Evolutionary conservation across 108 stramenopile species (phyloP).

Genomic region (Fragilaria crotonensis): DNA sequence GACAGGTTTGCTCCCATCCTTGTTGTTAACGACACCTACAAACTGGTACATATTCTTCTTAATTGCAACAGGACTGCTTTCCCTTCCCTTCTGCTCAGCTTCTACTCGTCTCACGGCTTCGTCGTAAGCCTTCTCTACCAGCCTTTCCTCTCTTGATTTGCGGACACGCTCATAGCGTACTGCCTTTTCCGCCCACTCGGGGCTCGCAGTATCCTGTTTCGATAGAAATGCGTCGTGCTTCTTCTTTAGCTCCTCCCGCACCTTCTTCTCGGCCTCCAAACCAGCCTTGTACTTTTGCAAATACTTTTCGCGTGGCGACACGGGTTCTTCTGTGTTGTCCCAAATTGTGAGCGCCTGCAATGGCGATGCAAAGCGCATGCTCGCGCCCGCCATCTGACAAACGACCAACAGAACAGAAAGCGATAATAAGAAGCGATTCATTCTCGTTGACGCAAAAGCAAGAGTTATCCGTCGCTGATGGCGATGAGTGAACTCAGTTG

Average conservation of each 20-base stretch:
- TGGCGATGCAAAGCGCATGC: constrained; percentile 58
- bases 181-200: constrained; percentile 47
- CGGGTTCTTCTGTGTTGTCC: constrained; percentile 24
- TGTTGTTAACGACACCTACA: constrained; percentile 60
- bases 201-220: constrained; percentile 11
- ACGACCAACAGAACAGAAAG: background rate
- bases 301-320: constrained; percentile 42
- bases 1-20: constrained; percentile 20
- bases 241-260: constrained; percentile 33
- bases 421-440: constrained; percentile 1
- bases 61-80: background rate
- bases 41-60: constrained; percentile 55
- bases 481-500: background rate
- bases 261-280: constrained; percentile 50
- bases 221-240: constrained; percentile 19
- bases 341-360: constrained; percentile 72
- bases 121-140: constrained; percentile 62
- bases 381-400: background rate
- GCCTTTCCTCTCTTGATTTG: constrained; percentile 26
- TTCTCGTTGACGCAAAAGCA: no score
- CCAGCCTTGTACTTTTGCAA: constrained; percentile 55
- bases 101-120: constrained; percentile 42
- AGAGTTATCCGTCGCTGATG: background rate
- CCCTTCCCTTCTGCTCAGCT: constrained; percentile 7
- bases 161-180: constrained; percentile 28